Evolutionary conservation across 2,329 filamentous ascomycete species (phyloP), one percentile per base, ranked within the genome.

Genomic region (Lachnellula arida): DNA sequence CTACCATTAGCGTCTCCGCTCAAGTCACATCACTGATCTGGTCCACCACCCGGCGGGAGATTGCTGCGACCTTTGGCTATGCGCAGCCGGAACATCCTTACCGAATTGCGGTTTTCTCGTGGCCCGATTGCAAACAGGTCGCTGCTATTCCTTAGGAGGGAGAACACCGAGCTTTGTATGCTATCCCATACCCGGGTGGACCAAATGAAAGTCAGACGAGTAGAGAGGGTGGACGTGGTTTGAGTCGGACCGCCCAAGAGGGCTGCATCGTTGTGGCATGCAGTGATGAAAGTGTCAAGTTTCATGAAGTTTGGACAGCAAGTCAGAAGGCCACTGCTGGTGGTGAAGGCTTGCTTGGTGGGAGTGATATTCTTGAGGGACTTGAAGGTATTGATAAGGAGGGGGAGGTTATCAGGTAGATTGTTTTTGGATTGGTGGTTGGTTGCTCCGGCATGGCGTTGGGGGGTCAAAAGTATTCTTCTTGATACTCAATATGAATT

Each of bases 21-120:
- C 94, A 99, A 74, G 91, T 99, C 49, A 99, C 94, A 0, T 89
- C 89, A 48, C 78, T 99, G 32, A 86, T 96, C 57, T 99, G 91
- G 93, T 94, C 89, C 52, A 88, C 81, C 28, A 93, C 86, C 11
- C 81, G 89, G 11, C 85, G 88, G 39, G 94, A 97, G 71, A 94
- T 99, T 60, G 89, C 84, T 0, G 94, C 91, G 1, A 97, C 93
- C 0, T 97, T 99, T 73, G 93, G 94, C 4, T 97, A 95, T 68
- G 85, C 92, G 3, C 87, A 96, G 63, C 91, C 93, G 1, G 89
- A 96, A 43, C 94, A 99, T 67, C 84, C 88, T 0, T 89, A 88
- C 65, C 86, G 94, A 19, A 89, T 99, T 61, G 94, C 91, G 1
- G 87, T 97, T 8, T 99, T 97, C 72, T 87, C 88, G 46, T 97